phyloP scores from a whole-genome alignment of 805 yeast genomes.

The Pichia phayaonensis region DNA sequence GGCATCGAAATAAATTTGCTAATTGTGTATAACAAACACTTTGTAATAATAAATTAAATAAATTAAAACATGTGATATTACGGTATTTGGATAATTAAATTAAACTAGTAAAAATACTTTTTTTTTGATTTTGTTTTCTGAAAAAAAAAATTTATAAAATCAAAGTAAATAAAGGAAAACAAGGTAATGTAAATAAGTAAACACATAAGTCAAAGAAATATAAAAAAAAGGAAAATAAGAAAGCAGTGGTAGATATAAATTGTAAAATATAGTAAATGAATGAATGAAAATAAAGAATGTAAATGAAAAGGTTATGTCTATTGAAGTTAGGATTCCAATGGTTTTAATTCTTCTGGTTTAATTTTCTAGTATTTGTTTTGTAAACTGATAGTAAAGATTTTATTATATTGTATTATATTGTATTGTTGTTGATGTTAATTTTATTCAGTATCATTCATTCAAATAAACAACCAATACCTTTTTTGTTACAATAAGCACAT shows the following conservation, averaged over 20 bases:
- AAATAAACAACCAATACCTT: constrained; percentile 35
- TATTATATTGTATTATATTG: neutral
- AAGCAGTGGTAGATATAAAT: too few species aligned
- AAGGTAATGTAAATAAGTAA: neutral
- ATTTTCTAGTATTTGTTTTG: neutral
- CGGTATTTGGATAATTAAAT: too few species aligned
- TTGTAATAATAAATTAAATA: neutral
- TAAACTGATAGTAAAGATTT: neutral
- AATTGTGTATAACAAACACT: neutral
- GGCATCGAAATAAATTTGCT: constrained; percentile 1
- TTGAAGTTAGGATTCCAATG: too few species aligned
- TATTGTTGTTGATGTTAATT: neutral
- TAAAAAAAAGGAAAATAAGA: too few species aligned
- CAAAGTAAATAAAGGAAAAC: neutral
- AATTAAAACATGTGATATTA: too few species aligned
- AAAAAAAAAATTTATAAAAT: neutral
- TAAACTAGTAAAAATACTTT: too few species aligned
- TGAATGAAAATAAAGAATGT: neutral
- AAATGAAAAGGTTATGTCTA: too few species aligned
- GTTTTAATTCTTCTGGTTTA: neutral
- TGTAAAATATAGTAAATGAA: neutral
- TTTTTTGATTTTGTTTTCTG: too few species aligned
- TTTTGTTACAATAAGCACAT: constrained; percentile 26
- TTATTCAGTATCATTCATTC: constrained; percentile 37
- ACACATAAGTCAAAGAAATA: too few species aligned